These are phyloP conservation scores for Buxus sempervirens DNA, from an alignment of 164 flowering plant genomes.

Conservation along the genomic window DNA sequence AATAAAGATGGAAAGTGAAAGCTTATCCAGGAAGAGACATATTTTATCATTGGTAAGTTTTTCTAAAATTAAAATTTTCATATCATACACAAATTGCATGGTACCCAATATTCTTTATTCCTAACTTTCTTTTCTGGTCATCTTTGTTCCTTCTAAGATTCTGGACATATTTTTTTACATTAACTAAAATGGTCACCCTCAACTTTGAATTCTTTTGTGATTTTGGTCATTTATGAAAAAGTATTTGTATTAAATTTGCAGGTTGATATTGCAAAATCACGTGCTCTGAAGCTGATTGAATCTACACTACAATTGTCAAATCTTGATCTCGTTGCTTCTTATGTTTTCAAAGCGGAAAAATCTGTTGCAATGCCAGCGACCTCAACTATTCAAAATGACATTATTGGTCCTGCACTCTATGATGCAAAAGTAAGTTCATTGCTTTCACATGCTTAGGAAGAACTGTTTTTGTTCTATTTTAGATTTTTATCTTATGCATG, in stretches of 20 bases:
- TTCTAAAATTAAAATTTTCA: too few relatives aligned
- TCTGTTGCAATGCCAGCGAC: constrained; percentile 46
- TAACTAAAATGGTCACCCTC: neutral
- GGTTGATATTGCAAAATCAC: constrained; percentile 65
- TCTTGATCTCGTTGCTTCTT: constrained; percentile 69
- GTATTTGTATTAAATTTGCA: constrained; percentile 33
- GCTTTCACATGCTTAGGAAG: neutral
- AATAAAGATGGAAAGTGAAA: constrained; percentile 65
- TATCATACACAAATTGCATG: too few relatives aligned
- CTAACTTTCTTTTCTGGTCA: too few relatives aligned
- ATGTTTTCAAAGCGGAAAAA: constrained; percentile 58
- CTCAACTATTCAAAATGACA: constrained; percentile 61
- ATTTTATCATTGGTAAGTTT: constrained; percentile 55
- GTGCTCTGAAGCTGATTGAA: constrained; percentile 60
- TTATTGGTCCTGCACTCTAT: constrained; percentile 62
- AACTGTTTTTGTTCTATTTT: too few relatives aligned
- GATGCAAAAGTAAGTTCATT: constrained; percentile 59
- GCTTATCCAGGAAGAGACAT: constrained; percentile 69
- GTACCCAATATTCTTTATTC: neutral
- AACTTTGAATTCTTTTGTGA: neutral
- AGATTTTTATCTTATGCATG: neutral
- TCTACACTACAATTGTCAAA: constrained; percentile 79
- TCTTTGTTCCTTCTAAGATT: too few relatives aligned
- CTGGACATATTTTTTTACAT: neutral
- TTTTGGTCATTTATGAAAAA: neutral